A percentile compares a stretch with the other conserved stretches of the same genome.
Conservation (phyloP, 495 filamentous ascomycete species). For the Penicillium daleae region DNA sequence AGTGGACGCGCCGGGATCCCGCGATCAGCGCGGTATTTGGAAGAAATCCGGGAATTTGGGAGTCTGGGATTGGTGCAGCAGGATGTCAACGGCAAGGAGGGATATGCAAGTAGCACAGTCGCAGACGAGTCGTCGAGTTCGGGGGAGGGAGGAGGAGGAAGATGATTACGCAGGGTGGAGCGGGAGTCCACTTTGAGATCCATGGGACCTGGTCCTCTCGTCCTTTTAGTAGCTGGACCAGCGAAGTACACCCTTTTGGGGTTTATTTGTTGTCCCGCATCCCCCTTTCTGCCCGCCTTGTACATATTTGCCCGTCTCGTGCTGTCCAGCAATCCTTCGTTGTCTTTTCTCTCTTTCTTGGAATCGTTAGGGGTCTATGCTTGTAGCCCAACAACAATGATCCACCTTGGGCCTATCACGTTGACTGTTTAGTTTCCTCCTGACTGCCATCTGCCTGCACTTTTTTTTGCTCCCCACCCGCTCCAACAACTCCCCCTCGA, state of each 20-base stretch:
- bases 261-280: constrained; percentile 34
- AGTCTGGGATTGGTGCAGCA: constrained; percentile 2
- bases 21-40: not conserved
- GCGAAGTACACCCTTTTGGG: too few relatives aligned
- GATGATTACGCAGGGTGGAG: constrained; percentile 27
- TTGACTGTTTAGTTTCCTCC: constrained; percentile 14
- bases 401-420: constrained; percentile 19
- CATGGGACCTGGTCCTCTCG: not conserved
- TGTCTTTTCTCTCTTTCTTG: not conserved
- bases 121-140: not conserved
- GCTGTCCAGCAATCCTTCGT: constrained; percentile 15
- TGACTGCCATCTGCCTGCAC: constrained; percentile 8
- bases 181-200: constrained; percentile 8
- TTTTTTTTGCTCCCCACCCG: constrained; percentile 18
- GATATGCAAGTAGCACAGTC: constrained; percentile 7
- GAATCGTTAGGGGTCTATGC: constrained; percentile 4
- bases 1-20: constrained; percentile 3
- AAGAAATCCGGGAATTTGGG: not conserved
- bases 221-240: too few relatives aligned
- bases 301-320: constrained; percentile 10
- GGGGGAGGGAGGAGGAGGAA: not conserved
- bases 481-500: constrained; percentile 11
- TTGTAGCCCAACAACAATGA: constrained; percentile 18
- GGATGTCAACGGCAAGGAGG: constrained; percentile 4
- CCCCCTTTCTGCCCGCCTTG: constrained; percentile 21